Base-by-base conservation (phyloP, 2,329 filamentous ascomycete species). In the Xylariaceae sp. region DNA sequence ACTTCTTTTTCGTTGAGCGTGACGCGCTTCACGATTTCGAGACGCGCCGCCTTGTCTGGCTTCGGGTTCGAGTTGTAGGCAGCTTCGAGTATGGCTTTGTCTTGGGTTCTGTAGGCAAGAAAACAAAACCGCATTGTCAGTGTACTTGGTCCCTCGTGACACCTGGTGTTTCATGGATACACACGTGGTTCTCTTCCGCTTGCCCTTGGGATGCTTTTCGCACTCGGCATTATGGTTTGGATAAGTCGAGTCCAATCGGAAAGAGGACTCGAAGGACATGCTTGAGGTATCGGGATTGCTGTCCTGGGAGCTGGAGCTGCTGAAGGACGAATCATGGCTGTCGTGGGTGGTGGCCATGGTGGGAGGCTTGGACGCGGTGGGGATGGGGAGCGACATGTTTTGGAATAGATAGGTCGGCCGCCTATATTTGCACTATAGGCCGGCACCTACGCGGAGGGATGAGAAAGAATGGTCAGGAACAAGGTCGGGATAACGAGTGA, bases 1-100 rank as follows among this genome's bases (percentile, higher is more conserved):
- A 96, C 89, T 71, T 96, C 90, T 65, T 95, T 96, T 69, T 96
- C 90, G 52, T 87, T 91, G 49, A 97, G 75, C 18, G 87, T 85
- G 47, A 96, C 89, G 65, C 83, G 86, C 66, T 80, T 79, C 45
- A 94, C 88, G 50, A 97, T 89, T 44, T 84, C 83, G 35, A 87
- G 76, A 68, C 91, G 87, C 64, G 88, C 85, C 42, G 82, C 77
- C 68, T 95, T 96, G 69, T 95, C 90, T 26, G 91, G 91, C 65
- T 95, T 96, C 6, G 88, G 80, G 63, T 96, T 94, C 48, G 74
- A 78, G 54, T 79, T 76, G 61, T 95, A 96, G 44, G 91, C 89
- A 28, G 85, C 77, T 65, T 96, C 91, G 46, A 96, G 81, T 39
- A 94, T 79, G 39, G 83, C 79, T 69, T 95, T 91, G 69, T 97